A percentile compares a stretch with the other conserved stretches of the same genome.
phyloP scores from a whole-genome alignment of 306 rosid species.

The Potentilla sterilis region DNA sequence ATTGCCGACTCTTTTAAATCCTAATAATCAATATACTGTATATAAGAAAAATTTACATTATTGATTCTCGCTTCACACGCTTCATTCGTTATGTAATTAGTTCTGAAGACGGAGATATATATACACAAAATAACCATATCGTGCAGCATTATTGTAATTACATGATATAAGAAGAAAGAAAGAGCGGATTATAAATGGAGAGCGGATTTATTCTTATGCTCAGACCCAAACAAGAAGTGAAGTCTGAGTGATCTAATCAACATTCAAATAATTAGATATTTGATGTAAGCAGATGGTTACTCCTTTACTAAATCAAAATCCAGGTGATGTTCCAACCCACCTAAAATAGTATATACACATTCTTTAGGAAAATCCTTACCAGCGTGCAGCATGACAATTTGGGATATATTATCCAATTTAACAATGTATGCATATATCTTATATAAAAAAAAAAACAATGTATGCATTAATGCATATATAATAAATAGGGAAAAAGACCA shows the following conservation, averaged over 20 bases:
- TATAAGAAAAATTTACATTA: no score
- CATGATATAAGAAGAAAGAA: no score
- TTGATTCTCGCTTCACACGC: no score
- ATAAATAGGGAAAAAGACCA: no score
- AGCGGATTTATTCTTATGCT: no score
- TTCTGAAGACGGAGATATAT: no score
- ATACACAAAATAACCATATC: no score
- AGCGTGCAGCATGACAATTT: not conserved
- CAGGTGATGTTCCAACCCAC: not conserved
- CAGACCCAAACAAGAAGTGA: not conserved
- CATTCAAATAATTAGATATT: not conserved
- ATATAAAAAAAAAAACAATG: no score
- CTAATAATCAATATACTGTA: no score
- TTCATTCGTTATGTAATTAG: no score
- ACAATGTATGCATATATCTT: not conserved
- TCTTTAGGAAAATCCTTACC: not conserved
- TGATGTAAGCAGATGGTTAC: not conserved
- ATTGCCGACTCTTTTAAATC: not conserved
- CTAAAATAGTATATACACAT: not conserved
- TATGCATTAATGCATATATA: no score
- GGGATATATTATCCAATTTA: not conserved
- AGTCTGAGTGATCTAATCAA: not conserved
- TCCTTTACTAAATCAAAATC: not conserved
- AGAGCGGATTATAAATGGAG: not conserved
- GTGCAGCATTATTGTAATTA: no score